These are phyloP conservation scores for Neurospora tetrasperma DNA, from an alignment of 495 filamentous ascomycete species.

Conservation along the genomic window DNA sequence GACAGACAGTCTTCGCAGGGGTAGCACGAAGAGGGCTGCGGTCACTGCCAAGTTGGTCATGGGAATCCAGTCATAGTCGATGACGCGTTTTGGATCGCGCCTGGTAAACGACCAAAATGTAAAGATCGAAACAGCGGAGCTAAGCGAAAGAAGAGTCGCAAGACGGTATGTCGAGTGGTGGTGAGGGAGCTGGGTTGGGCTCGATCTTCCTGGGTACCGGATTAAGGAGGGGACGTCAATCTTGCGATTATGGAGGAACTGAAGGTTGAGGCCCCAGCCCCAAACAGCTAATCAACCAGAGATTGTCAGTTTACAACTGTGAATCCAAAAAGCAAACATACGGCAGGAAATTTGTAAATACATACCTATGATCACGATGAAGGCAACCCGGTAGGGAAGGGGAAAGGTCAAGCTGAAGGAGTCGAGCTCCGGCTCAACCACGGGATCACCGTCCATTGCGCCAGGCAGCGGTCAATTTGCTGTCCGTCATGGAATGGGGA, in stretches of 20 bases:
- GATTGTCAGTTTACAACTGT: constrained; percentile 6
- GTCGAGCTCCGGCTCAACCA: constrained; percentile 73
- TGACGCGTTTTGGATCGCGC: constrained; percentile 54
- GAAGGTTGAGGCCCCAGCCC: constrained; percentile 83
- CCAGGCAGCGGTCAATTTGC: constrained; percentile 12
- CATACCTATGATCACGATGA: constrained; percentile 70
- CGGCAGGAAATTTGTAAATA: constrained; percentile 1
- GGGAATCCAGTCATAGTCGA: constrained; percentile 68
- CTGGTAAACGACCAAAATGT: constrained; percentile 76
- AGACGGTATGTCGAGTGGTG: constrained; percentile 75
- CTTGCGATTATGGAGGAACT: constrained; percentile 60
- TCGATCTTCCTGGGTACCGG: constrained; percentile 61
- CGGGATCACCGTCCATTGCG: constrained; percentile 71
- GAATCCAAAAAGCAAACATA: not conserved
- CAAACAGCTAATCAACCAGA: constrained; percentile 54
- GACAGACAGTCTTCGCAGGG: constrained; percentile 49
- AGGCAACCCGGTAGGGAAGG: constrained; percentile 73
- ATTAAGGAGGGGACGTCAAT: constrained; percentile 78
- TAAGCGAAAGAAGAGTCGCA: constrained; percentile 60
- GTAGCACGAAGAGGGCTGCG: constrained; percentile 57
- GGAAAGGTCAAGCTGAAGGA: constrained; percentile 74
- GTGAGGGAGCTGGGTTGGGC: constrained; percentile 55
- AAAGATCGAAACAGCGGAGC: constrained; percentile 57
- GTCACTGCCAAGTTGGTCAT: constrained; percentile 67
- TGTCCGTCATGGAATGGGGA: constrained; percentile 15